Base-by-base conservation (phyloP, 805 yeast species). In the Torulaspora franciscae region DNA sequence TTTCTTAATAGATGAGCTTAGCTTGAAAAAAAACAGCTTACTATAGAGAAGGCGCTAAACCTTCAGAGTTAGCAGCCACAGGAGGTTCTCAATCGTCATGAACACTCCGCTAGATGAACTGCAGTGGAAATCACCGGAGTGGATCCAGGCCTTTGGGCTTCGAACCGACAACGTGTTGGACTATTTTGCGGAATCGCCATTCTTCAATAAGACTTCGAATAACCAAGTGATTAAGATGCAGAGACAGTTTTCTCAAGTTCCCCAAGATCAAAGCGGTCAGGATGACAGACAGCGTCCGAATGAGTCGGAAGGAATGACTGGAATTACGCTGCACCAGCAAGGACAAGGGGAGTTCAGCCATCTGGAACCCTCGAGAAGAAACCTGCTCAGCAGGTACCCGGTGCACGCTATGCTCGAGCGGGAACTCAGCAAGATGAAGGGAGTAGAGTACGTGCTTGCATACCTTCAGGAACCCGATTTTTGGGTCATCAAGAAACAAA, bases 81-180 rank as follows among this genome's bases (percentile, higher is more conserved):
- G 25, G 24, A 38, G 27, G 34, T 7, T 19, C 11, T 13, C 29
- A 30, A 13, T 29, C 43, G 33, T 4, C 30, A 57, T 56, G 60
- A 52, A 53, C 27, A 51, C 64, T 3, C 62, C 62, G 6, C 70
- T 90, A 23, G 97, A 90, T 60, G 97, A 91, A 58, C 74, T 93
- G 33, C 98, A 90, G 64, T 93, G 99, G 99, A 79, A 90, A 53
- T 83, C 93, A 3, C 98, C 99, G 1, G 99, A 93, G 65, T 93
- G 96, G 95, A 88, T 93, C 51, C 95, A 89, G 61, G 77, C 82
- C 42, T 81, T 81, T 62, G 97, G 96, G 0, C 75, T 93, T 19
- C 75, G 89, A 36, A 85, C 95, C 0, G 95, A 82, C 42, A 93
- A 90, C 60, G 96, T 93, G 1, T 74, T 93, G 15, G 98, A 93